A percentile compares a stretch with the other conserved stretches of the same genome.
Conservation (phyloP, 352 stramenopile genomes). For the Pythium insidiosum region DNA sequence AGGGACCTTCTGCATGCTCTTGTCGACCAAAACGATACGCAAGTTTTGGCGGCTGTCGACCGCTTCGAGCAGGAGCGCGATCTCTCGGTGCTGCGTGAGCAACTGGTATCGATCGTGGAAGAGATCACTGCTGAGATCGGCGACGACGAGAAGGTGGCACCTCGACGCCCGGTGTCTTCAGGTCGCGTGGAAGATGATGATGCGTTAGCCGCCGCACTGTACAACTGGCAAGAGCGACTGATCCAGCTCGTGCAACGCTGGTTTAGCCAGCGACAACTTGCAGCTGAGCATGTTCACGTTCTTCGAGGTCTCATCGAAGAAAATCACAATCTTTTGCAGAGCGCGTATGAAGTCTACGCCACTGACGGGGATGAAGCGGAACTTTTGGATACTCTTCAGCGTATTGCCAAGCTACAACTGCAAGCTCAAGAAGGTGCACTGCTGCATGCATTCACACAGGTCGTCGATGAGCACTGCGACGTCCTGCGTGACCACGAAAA, state of each 20-base stretch:
- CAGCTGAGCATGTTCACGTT: conserved; percentile 22
- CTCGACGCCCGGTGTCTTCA: too few relatives aligned
- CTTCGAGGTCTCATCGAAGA: conserved; percentile 34
- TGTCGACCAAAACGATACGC: conserved; percentile 43
- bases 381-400: conserved; percentile 62
- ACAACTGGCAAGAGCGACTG: conserved; percentile 43
- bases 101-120: conserved; percentile 45
- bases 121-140: conserved; percentile 57
- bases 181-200: too few relatives aligned
- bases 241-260: conserved; percentile 37
- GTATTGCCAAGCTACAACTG: conserved; percentile 56
- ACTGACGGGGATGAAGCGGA: conserved; percentile 50
- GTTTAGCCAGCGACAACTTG: conserved; percentile 23
- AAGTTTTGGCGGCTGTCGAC: conserved; percentile 31
- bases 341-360: conserved; percentile 58
- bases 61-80: conserved; percentile 31
- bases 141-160: conserved; percentile 44
- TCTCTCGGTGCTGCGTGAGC: conserved; percentile 25
- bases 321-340: conserved; percentile 61
- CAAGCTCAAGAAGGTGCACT: conserved; percentile 33
- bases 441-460: conserved; percentile 15
- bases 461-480: conserved; percentile 33
- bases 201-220: conserved; percentile 1
- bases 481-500: conserved; percentile 21
- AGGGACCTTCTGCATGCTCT: conserved; percentile 46